phyloP scores from a whole-genome alignment of 768 basidiomycete genomes.

The Arthromyces matolae region DNA sequence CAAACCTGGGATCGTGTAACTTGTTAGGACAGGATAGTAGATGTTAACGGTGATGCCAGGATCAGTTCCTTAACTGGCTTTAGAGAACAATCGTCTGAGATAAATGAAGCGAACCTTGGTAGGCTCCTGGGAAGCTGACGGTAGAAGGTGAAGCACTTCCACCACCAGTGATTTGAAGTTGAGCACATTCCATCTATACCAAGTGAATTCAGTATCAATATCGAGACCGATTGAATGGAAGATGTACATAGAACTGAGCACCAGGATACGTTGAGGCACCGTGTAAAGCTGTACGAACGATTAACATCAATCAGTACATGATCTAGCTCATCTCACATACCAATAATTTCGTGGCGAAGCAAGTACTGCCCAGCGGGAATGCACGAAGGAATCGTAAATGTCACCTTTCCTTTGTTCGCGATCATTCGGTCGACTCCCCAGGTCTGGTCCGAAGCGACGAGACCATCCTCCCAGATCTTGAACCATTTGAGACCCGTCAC shows the following conservation, averaged over 20 bases:
- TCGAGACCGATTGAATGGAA: too few species aligned
- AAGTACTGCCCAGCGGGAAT: slow-evolving; percentile 46
- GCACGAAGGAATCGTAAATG: slow-evolving; percentile 43
- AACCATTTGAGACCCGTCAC: slow-evolving; percentile 55
- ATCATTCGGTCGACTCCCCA: slow-evolving; percentile 50
- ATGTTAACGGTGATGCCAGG: slow-evolving; percentile 46
- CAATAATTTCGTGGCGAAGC: slow-evolving; percentile 49
- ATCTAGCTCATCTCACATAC: too few species aligned
- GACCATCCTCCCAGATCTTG: slow-evolving; percentile 49
- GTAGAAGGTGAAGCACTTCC: slow-evolving; percentile 39
- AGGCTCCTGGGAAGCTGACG: slow-evolving; percentile 49
- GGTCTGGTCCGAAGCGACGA: slow-evolving; percentile 22
- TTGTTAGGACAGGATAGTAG: slow-evolving; percentile 37
- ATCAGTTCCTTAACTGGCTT: slow-evolving; percentile 33
- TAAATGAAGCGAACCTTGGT: slow-evolving; percentile 25
- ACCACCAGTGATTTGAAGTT: slow-evolving; percentile 42
- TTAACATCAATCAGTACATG: too few species aligned
- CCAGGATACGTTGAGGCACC: slow-evolving; percentile 45
- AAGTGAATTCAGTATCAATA: too few species aligned
- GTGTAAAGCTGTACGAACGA: slow-evolving; percentile 36
- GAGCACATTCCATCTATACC: slow-evolving; percentile 46
- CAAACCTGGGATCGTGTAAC: slow-evolving; percentile 39
- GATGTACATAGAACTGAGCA: slow-evolving; percentile 52
- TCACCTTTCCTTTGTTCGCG: slow-evolving; percentile 46
- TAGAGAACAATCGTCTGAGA: not conserved